Evolutionary conservation across 2,329 filamentous ascomycete genomes (phyloP), one percentile per base, ranked within the genome.

Genomic region (Fusarium burgessii): DNA sequence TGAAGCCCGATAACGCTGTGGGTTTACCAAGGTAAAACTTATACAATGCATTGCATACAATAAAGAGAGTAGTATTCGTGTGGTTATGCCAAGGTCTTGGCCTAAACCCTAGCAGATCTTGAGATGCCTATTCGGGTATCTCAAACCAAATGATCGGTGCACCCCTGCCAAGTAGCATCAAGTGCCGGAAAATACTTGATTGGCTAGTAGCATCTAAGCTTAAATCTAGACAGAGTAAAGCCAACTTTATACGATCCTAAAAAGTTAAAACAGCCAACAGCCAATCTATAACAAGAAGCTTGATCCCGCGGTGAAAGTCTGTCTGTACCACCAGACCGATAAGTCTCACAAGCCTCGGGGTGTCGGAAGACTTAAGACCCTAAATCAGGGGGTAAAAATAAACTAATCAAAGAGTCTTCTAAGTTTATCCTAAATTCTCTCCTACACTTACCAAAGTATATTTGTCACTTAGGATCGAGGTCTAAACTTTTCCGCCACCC

Each of bases 41-140:
- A 14, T 51, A 10, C 20, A 38, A 25, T n/a, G 23, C 20, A 38
- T 51, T 36, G 15, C 6, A 36, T 11, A 35, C 6, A 36, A n/a
- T 33, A 29, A 47, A 46, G n/a, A 41, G n/a, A 25, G 41, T 3
- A 25, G 18, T 29, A 33, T 66, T 10, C 17, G 35, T 29, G 20
- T 49, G 23, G 13, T 5, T 23, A n/a, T 35, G 62, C 57, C 67
- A 71, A 71, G 68, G 5, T 45, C 52, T 58, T 71, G 56, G 62
- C 62, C 23, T 29, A 5, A 25, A 29, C n/a, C 17, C 23, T 29
- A 35, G 42, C 15, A 49, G 27, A 55, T 58, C 42, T 27, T 51
- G 23, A 23, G 43, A 36, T 71, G 29, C 56, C 38, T 43, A 29
- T 58, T 56, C 35, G 13, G 56, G 63, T 25, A 50, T 36, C 8